phyloP scores from a whole-genome alignment of 768 basidiomycete genomes.

The Mycena vitilis region DNA sequence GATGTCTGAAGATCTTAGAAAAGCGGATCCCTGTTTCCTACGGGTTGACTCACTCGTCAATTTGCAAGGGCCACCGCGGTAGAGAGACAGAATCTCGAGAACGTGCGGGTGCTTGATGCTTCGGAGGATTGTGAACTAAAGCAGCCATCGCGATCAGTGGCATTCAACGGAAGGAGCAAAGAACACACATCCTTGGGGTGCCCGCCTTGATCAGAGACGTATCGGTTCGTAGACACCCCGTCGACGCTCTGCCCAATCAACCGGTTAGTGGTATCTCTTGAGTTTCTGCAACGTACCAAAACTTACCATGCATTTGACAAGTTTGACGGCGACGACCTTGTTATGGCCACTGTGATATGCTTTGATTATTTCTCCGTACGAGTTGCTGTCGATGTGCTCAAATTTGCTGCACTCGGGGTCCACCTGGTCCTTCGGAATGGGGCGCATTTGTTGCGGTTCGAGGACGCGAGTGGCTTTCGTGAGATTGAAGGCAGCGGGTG shows the following conservation, averaged over 20 bases:
- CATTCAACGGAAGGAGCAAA: background rate
- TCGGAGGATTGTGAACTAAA: conserved; percentile 12
- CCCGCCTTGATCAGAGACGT: background rate
- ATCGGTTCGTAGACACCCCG: background rate
- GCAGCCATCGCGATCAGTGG: too few species aligned
- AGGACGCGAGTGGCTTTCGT: background rate
- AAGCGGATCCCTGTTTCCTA: background rate
- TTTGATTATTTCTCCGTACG: conserved; percentile 4
- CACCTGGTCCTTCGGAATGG: background rate
- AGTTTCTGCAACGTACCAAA: too few species aligned
- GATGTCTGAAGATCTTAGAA: background rate
- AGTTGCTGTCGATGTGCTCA: background rate
- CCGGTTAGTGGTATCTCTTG: too few species aligned
- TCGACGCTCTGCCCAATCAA: background rate
- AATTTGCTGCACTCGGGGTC: conserved; percentile 7
- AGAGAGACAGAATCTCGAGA: conserved; percentile 14
- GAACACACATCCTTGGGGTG: conserved; percentile 3
- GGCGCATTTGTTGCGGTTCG: background rate
- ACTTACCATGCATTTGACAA: conserved; percentile 1
- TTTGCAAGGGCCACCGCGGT: background rate
- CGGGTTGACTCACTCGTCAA: conserved; percentile 1
- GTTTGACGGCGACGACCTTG: conserved; percentile 5
- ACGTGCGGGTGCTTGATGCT: conserved; percentile 17
- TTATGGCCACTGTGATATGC: conserved; percentile 2
- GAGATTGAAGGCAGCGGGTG: background rate